Evolutionary conservation across 768 basidiomycete species (phyloP), one percentile per base, ranked within the genome.

Genomic region (Boletus barrowsii): DNA sequence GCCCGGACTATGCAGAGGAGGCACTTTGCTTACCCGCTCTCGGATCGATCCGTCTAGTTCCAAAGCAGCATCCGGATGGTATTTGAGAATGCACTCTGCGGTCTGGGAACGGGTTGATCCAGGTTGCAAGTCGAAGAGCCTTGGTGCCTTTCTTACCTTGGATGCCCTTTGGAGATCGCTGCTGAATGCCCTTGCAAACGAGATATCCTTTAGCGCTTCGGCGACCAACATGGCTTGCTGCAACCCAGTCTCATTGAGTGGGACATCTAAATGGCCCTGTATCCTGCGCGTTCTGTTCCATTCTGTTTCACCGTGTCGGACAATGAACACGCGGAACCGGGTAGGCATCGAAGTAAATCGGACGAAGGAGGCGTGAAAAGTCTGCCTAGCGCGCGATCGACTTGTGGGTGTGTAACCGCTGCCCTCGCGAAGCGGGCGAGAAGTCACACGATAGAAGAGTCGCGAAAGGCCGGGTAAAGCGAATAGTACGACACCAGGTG

Each of bases 281-380:
- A 89, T 79, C 53, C 87, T 81, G 24, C 75, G 73, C 7, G 72
- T 69, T 49, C 75, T 71, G 68, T 91, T 91, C 63, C 79, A 83
- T 40, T 83, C 77, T 24, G 90, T 92, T 74, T 92, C 88, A 18
- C 88, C 90, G 60, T 92, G 90, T 41, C 90, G 83, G 46, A 90
- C 78, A 57, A 90, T 71, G 65, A 85, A 88, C 43, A 90, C 59
- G 49, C 75, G 75, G 24, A 78, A 76, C 26, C 73, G 62, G 50
- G 65, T 54, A 65, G 73, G 55, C 59, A 70, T 65, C 39, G 51
- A 10, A 14, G 14, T 35, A 35, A 13, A 6, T 6, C 13, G 9
- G 13, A 35, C 3, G 14, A 35, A 14, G 14, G 33, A 35, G 33
- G 13, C 14, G 33, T 35, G 33, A 14, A 35, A 29, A 29, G 29